Base-by-base conservation (phyloP, 345 rosid genomes). In the Limnanthes douglasii region DNA sequence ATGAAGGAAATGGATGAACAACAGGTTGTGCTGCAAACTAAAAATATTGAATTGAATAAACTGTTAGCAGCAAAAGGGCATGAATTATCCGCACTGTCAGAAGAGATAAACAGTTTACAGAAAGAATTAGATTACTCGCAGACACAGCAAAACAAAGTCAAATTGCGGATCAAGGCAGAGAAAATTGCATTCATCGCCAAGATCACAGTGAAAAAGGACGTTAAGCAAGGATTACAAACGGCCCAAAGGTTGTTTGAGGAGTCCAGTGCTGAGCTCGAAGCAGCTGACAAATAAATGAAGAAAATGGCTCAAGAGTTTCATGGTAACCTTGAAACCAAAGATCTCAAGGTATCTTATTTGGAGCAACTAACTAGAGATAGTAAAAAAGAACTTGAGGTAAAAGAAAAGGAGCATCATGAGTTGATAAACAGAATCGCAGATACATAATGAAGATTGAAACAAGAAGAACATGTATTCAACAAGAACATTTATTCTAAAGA, bases 211-310 rank as follows among this genome's bases (percentile, higher is more conserved):
- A 53, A 51, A 34, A 50, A 59, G 47, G 59, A 65, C 54, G 21
- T 56, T 74, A 18, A 60, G 43, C 27, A 64, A 61, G 55, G 94
- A 77, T 12, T 56, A 66, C 33, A 64, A 50, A 46, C 70, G 51
- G 31, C 28, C 51, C 21, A 69, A 59, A 27, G 32, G 40, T 39
- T 44, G 42, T 59, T 67, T 27, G 34, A 61, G 20, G 65, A 70
- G 39, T 44, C 51, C 43, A 70, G 60, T 49, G 50, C 60, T 16
- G 50, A 57, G 18, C 57, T 59, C 4, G 65, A 65, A 11, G 57
- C 39, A 15, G 65, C 66, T 6, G 72, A 74, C 51, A 49, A 48
- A 17, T 59, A 61, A 48, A 43, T 46, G 1, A 39, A 66, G 46
- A 75, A 66, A 51, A 60, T 48, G 53, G 44, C 50, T 22, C 53